Base-by-base conservation (phyloP, 495 filamentous ascomycete species). In the Neurospora hispaniola region DNA sequence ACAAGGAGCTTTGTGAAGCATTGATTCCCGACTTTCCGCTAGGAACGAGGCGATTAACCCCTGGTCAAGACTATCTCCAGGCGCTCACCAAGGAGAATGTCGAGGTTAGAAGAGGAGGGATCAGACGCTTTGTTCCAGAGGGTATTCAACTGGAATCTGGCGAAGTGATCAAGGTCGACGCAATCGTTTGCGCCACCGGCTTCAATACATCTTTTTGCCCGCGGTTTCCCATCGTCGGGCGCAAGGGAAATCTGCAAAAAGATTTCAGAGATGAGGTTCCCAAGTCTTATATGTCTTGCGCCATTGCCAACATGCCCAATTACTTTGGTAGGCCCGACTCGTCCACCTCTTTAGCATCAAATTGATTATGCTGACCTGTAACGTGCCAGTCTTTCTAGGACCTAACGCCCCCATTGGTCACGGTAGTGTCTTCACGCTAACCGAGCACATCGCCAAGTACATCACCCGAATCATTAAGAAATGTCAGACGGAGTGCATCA, bases 121-220 rank as follows among this genome's bases (percentile, higher is more conserved):
- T 93, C 76, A 78, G 83, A 43, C 77, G 79, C 14, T 86, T 93
- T 72, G 87, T 88, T 0, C 80, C 82, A n/a, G 88, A 85, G 12
- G 88, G 89, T 4, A 86, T 91, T 70, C 82, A 88, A 73, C 86
- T 88, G 11, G 81, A 81, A 12, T 86, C 89, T 11, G 89, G 89
- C 42, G 79, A 84, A 12, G 79, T 88, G 44, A 77, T 89, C 43
- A 80, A 87, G 70, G 84, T 89, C 4, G 90, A 92, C 73, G 85
- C 84, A 9, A 85, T 90, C n/a, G 85, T 94, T 75, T 93, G 91
- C 77, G 87, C 91, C 4, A 94, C 91, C 0, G 91, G 91, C 7
- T 91, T 90, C 62, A 88, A 92, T 71, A 81, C 78, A 6, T 88
- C 89, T 23, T 87, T 90, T 74, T 80, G 83, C 12, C 89, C 90